These are phyloP conservation scores for Flaveria brownii DNA, from an alignment of 129 eudicot genomes.

Conservation along the genomic window DNA sequence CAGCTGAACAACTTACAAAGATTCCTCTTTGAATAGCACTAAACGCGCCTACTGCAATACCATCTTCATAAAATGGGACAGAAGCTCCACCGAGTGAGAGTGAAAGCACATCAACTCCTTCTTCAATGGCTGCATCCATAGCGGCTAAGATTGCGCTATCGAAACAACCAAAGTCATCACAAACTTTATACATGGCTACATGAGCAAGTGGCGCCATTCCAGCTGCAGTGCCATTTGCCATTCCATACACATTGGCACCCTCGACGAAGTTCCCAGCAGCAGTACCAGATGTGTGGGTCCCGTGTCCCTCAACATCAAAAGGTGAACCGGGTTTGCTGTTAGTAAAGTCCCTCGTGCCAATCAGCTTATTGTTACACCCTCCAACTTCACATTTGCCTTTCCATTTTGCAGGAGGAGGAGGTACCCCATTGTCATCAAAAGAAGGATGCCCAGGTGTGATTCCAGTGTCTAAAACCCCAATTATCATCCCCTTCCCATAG, in stretches of 20 bases:
- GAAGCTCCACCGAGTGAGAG: conserved; percentile 44
- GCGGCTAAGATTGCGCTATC: conserved; percentile 41
- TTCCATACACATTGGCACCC: conserved; percentile 42
- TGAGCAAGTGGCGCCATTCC: conserved; percentile 48
- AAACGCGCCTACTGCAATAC: conserved; percentile 37
- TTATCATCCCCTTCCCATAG: conserved; percentile 40
- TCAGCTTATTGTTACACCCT: conserved; percentile 38
- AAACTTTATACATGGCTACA: conserved; percentile 48
- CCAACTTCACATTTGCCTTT: conserved; percentile 38
- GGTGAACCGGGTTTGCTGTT: conserved; percentile 28
- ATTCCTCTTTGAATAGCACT: conserved; percentile 43
- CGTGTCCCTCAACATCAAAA: conserved; percentile 40
- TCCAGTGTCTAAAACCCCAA: conserved; percentile 52
- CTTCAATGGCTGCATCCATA: conserved; percentile 41
- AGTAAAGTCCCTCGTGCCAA: conserved; percentile 38
- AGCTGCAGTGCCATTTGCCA: conserved; percentile 41
- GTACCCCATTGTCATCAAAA: conserved; percentile 39
- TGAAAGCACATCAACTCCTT: conserved; percentile 47
- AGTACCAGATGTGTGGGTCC: conserved; percentile 46
- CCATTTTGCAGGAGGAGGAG: conserved; percentile 45
- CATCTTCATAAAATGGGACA: conserved; percentile 35
- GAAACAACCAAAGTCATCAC: conserved; percentile 25
- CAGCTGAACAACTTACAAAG: conserved; percentile 43
- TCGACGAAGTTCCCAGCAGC: conserved; percentile 41
- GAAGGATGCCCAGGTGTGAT: conserved; percentile 40